Evolutionary conservation across 2,329 filamentous ascomycete species (phyloP).

Genomic region (Graphium sp.): DNA sequence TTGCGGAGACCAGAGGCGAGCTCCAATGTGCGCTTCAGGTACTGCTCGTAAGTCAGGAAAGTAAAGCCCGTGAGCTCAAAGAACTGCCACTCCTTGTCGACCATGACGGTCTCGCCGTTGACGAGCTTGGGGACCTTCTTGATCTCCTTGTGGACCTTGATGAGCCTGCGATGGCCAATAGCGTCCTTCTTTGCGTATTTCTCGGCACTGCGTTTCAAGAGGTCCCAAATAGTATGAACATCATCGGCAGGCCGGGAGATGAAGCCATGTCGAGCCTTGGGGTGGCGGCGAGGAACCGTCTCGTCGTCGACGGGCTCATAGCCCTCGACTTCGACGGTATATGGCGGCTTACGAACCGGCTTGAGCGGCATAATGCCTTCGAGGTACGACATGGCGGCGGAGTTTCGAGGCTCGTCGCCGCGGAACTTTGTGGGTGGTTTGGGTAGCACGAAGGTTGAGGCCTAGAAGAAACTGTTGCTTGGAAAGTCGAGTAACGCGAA

Average conservation of each 20-base stretch:
- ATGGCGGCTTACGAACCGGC: slow-evolving; percentile 54
- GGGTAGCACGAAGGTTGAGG: no score
- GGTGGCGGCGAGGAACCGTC: slow-evolving; percentile 66
- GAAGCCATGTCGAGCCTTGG: slow-evolving; percentile 53
- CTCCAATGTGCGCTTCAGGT: slow-evolving; percentile 51
- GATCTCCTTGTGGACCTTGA: slow-evolving; percentile 65
- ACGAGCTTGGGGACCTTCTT: slow-evolving; percentile 84
- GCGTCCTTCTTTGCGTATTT: slow-evolving; percentile 46
- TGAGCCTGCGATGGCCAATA: slow-evolving; percentile 54
- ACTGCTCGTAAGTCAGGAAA: slow-evolving; percentile 66
- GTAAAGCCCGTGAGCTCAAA: slow-evolving; percentile 68
- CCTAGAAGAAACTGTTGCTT: no score
- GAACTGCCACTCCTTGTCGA: slow-evolving; percentile 84
- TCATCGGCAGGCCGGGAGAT: slow-evolving; percentile 47
- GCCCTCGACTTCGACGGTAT: slow-evolving; percentile 56
- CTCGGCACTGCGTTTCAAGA: slow-evolving; percentile 52
- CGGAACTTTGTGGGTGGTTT: slow-evolving; percentile 1
- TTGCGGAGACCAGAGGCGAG: slow-evolving; percentile 59
- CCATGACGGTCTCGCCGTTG: slow-evolving; percentile 60
- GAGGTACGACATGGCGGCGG: slow-evolving; percentile 17
- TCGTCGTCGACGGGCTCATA: slow-evolving; percentile 58
- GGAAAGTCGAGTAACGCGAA: no score
- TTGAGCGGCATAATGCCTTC: slow-evolving; percentile 31
- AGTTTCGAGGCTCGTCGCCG: background rate
- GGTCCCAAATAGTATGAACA: slow-evolving; percentile 62